Evolutionary conservation across 73 alveolate genomes (phyloP), one percentile per base, ranked within the genome.

Genomic region (Blepharisma stoltei): DNA sequence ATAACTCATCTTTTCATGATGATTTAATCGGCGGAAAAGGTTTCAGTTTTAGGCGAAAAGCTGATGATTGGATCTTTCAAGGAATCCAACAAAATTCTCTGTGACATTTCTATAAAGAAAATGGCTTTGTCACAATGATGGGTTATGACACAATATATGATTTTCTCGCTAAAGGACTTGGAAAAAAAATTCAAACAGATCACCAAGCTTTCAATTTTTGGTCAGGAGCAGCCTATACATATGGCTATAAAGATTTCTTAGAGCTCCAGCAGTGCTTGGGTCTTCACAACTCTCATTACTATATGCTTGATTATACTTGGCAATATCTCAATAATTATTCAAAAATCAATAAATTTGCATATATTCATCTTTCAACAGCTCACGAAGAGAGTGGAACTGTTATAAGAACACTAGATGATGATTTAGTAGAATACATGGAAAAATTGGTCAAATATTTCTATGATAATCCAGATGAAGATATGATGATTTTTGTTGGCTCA

Each of bases 281-380:
- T 8, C 14, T 14, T 60, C 14, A 60, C 14, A 20, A 38, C 3
- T 14, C 73, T 60, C 23, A 0, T 14, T 8, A 60, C 18, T 60
- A 18, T 25, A 25, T 38, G 14, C 23, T 60, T 14, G 73, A 60
- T 14, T 60, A 60, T 60, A 9, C 23, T 14, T 9, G 11, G 38
- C 49, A 25, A 38, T 60, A 14, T 60, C 14, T 14, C 2, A 14
- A 60, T 11, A 60, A 60, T 25, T 60, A 60, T 25, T 20, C 18
- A 25, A 38, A 38, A 25, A 60, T 60, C 14, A 60, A 60, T 60
- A 14, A 25, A 60, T 60, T 60, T 60, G 73, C 73, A 14, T 60
- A 60, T 60, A 38, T 25, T 14, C 73, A 60, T 60, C 0, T 60
- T 1, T n/a, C 18, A 20, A 38, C 23, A 8, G 73, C 73, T 25